Conservation (phyloP, 495 filamentous ascomycete species). For the Ascobolus immersus region DNA sequence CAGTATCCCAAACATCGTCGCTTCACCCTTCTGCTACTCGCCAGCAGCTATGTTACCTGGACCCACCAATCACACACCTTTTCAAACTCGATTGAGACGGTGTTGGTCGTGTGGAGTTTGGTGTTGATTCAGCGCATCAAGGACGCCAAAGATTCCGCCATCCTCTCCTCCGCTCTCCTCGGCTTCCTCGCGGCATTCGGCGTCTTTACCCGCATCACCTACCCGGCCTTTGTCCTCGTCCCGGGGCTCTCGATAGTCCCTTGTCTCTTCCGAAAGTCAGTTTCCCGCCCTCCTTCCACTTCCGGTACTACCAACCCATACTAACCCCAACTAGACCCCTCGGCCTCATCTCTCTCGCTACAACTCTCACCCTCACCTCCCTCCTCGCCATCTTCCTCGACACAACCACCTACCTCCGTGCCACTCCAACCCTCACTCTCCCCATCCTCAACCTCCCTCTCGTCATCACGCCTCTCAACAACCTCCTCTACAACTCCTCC, state of each 20-base stretch:
- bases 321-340: constrained; percentile 29
- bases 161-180: constrained; percentile 47
- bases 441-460: constrained; percentile 30
- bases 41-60: constrained; percentile 95
- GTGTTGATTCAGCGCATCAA: constrained; percentile 69
- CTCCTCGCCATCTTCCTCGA: constrained; percentile 53
- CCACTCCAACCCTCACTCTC: constrained; percentile 27
- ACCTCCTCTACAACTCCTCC: constrained; percentile 61
- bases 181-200: constrained; percentile 62
- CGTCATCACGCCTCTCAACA: constrained; percentile 73
- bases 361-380: constrained; percentile 34
- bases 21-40: constrained; percentile 50
- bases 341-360: constrained; percentile 33
- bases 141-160: constrained; percentile 46
- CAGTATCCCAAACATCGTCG: constrained; percentile 44
- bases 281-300: neutral
- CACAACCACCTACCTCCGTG: constrained; percentile 48
- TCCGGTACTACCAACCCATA: constrained; percentile 3
- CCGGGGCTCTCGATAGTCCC: constrained; percentile 59
- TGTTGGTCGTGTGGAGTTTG: constrained; percentile 72
- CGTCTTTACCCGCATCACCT: constrained; percentile 87
- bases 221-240: constrained; percentile 68
- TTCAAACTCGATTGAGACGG: constrained; percentile 86
- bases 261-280: constrained; percentile 30
- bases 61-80: constrained; percentile 97